Evolutionary conservation across 495 filamentous ascomycete genomes (phyloP).

Genomic region (Amorphotheca resinae): DNA sequence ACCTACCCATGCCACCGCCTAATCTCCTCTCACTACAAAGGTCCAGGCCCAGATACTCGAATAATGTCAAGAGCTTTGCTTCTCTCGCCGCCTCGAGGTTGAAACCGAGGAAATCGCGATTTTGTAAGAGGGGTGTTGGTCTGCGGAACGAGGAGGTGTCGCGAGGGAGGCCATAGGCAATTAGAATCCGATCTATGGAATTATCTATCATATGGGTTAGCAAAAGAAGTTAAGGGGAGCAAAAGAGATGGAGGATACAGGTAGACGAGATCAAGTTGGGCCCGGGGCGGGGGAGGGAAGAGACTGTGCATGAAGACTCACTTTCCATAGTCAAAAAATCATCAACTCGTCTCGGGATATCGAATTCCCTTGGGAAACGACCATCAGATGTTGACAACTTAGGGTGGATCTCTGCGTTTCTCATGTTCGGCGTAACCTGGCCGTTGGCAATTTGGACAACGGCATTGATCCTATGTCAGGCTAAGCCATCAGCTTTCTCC

Average conservation of each 20-base stretch:
- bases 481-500: too few species aligned
- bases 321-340: slow-evolving; percentile 4
- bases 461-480: too few species aligned
- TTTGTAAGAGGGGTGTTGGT: neutral
- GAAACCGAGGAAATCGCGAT: neutral
- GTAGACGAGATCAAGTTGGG: neutral
- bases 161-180: slow-evolving; percentile 4
- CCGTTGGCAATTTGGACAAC: slow-evolving; percentile 8
- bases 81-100: neutral
- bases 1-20: neutral
- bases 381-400: slow-evolving; percentile 6
- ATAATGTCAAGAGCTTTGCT: slow-evolving; percentile 1
- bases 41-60: slow-evolving; percentile 9
- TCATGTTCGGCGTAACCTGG: neutral
- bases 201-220: neutral
- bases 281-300: neutral
- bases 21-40: neutral
- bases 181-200: slow-evolving; percentile 5
- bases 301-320: neutral
- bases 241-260: too few species aligned
- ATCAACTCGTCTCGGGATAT: slow-evolving; percentile 4
- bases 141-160: neutral
- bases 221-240: too few species aligned
- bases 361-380: slow-evolving; percentile 4
- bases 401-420: slow-evolving; percentile 10